Evolutionary conservation across 768 basidiomycete genomes (phyloP), one percentile per base, ranked within the genome.

Genomic region (Pisolithus tinctorius): DNA sequence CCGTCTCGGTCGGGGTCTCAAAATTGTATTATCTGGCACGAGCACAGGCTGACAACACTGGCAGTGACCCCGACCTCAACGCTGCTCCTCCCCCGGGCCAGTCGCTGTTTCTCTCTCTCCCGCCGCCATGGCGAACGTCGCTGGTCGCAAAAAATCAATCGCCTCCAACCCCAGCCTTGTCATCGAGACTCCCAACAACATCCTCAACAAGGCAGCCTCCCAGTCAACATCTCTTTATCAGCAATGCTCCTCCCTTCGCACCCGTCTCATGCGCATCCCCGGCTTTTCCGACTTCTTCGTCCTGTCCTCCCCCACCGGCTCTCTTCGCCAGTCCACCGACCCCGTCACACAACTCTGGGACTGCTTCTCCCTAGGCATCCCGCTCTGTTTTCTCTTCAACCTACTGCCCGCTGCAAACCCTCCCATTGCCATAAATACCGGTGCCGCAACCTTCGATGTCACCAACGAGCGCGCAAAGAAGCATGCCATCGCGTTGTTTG

Each of bases 351-450:
- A 93, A 67, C 83, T 97, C 46, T 95, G 94, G 86, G 89, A 92
- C 63, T 84, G 89, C 65, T 89, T 99, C 71, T 84, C 93, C 39
- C 80, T 93, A 34, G 96, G 96, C 52, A 84, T 91, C 45, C 86
- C 93, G 42, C 86, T 98, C 59, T 95, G 93, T 73, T 96, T 88
- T 74, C 83, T 99, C 60, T 95, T 91, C 77, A 95, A 99, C 71
- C 83, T 88, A 67, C 83, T 97, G 50, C 86, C 86, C 37, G 62
- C 65, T 3, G 68, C 72, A 14, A 60, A 65, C 20, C 60, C 56
- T 13, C 73, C 69, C 36, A 75, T 74, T 63, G 77, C 79, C 55
- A 81, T 90, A 49, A 75, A 82, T 60, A 88, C 85, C 48, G 81
- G 83, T 62, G 76, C 80, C 30, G 74, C 78, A 8, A 71, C 79